phyloP scores from a whole-genome alignment of 179 eudicot genomes.

The Corrigiola litoralis region DNA sequence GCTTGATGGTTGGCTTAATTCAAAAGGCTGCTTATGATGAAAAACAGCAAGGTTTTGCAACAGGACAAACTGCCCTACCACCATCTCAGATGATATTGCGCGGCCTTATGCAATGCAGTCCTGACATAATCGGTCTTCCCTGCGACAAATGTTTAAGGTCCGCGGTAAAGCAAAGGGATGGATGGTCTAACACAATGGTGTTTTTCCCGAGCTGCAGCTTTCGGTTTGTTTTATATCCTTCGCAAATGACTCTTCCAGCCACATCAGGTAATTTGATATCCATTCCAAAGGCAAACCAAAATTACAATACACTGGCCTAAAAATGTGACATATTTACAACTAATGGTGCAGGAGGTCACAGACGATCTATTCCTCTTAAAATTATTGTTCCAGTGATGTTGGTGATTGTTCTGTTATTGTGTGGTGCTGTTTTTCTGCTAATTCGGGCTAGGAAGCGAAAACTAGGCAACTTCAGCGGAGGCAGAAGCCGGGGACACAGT shows the following conservation, averaged over 20 bases:
- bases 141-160: constrained; percentile 10
- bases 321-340: no score
- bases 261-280: constrained; percentile 2
- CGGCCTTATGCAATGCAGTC: constrained; percentile 18
- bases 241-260: not conserved
- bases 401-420: no score
- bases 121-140: constrained; percentile 7
- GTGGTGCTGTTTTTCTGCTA: no score
- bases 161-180: not conserved
- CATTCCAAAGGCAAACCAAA: no score
- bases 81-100: not conserved
- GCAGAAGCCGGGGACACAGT: no score
- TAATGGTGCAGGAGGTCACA: no score
- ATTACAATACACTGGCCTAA: no score
- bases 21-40: constrained; percentile 2
- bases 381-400: no score
- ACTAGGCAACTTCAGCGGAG: no score
- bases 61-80: not conserved
- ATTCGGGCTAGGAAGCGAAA: no score
- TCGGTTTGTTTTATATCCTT: constrained; percentile 16
- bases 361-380: no score
- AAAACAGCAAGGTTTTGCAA: not conserved
- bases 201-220: constrained; percentile 19
- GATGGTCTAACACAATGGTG: constrained; percentile 16
- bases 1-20: not conserved